Percentiles rank a stretch among this genome's conserved stretches.
These are phyloP conservation scores for Stellera chamaejasme DNA, from an alignment of 345 rosid species.

Conservation along the genomic window DNA sequence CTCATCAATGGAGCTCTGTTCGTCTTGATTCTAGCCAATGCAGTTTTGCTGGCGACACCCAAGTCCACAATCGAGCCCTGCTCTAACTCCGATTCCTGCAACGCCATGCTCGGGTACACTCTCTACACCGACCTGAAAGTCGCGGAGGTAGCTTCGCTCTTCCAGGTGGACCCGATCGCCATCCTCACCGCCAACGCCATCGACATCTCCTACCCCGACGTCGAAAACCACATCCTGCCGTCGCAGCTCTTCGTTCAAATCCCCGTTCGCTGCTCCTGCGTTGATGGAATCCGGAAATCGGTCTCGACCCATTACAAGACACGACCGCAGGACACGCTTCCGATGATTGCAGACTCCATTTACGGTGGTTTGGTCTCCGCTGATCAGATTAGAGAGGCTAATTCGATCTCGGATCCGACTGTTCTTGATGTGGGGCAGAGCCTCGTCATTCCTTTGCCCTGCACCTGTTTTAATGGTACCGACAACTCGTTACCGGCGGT, in stretches of 20 bases:
- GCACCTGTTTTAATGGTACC: conserved; percentile 86
- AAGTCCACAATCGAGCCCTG: conserved; percentile 97
- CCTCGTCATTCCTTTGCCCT: conserved; percentile 79
- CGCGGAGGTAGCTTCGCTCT: conserved; percentile 82
- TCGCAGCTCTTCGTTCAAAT: conserved; percentile 68
- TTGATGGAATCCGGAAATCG: conserved; percentile 86
- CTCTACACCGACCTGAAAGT: conserved; percentile 93
- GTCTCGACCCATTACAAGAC: conserved; percentile 72
- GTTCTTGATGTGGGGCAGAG: conserved; percentile 66
- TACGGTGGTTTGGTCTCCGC: conserved; percentile 81
- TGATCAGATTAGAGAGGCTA: conserved; percentile 83
- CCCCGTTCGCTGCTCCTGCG: conserved; percentile 79
- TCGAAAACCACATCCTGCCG: conserved; percentile 91
- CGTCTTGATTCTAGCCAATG: conserved; percentile 30
- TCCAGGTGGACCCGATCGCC: conserved; percentile 78
- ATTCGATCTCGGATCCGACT: conserved; percentile 55
- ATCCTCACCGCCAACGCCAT: conserved; percentile 76
- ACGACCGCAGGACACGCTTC: conserved; percentile 67
- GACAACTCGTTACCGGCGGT: conserved; percentile 78
- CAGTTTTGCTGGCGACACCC: conserved; percentile 25
- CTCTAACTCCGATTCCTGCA: conserved; percentile 68
- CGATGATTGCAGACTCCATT: conserved; percentile 51
- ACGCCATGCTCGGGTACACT: conserved; percentile 79
- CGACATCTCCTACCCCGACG: conserved; percentile 85
- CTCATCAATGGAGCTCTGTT: not conserved